Base-by-base conservation (phyloP, 768 basidiomycete genomes). In the Boletus rubescentipes region DNA sequence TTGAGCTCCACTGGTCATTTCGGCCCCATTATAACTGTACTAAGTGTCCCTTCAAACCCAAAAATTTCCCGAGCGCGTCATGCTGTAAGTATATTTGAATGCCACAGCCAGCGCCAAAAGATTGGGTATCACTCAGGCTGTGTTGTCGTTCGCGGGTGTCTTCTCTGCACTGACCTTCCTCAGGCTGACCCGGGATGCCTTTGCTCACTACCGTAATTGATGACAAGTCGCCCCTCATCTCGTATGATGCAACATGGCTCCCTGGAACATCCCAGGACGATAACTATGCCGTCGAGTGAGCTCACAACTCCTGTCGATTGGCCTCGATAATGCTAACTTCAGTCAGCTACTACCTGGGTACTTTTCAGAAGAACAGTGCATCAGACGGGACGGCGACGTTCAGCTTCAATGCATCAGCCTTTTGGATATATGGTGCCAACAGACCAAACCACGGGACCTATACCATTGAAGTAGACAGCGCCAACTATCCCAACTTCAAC, bases 371-470 rank as follows among this genome's bases (percentile, higher is more conserved):
- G 21, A 77, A 76, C 8, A 62, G 60, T 10, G 61, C 35, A 1
- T 18, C 55, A 37, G 67, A 68, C 6, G 76, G 76, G 9, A 66
- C 60, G 18, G 74, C 73, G 15, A 74, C 67, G 0, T 77, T 82
- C 59, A 58, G 62, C n/a, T 82, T 82, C 68, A 76, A 77, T 39
- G 81, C 79, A 18, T 77, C 75, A 9, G 73, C 73, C 4, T 66
- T 83, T 16, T 71, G 74, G 65, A 66, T 83, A 26, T 82, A 73
- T 57, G 81, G 82, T 21, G 73, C 79, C 15, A 78, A 79, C 59
- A 72, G 80, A 42, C 53, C 54, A 3, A 79, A 78, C 53, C 79
- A 82, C 59, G 79, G 81, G 0, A 53, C 48, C 2, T 84, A 75
- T 56, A 69, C 75, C 36, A 70, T 83, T 35, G 67, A 66, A 35